A percentile compares a stretch with the other conserved stretches of the same genome.
Evolutionary conservation across 495 filamentous ascomycete species (phyloP).

Genomic region (Copromyces sp.): DNA sequence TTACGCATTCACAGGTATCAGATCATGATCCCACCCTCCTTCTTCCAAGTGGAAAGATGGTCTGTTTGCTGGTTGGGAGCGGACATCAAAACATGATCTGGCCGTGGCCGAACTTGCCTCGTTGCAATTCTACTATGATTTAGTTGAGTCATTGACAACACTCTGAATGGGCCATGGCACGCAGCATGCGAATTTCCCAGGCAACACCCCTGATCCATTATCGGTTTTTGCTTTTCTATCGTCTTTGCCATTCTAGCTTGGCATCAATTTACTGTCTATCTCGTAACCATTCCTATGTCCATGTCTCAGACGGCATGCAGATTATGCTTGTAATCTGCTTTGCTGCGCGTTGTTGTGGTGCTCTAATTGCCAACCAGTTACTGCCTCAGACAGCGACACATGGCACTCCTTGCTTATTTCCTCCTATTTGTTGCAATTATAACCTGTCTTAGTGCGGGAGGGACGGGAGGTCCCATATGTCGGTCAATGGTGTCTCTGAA

Average conservation of each 20-base stretch:
- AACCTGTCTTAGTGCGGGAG: not conserved
- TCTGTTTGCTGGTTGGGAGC: not conserved
- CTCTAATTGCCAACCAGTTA: not conserved
- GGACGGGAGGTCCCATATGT: not conserved
- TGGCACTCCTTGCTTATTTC: not conserved
- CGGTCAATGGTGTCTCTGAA: not conserved
- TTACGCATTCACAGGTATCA: not conserved
- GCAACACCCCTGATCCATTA: not conserved
- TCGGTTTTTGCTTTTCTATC: not conserved
- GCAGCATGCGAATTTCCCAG: not conserved
- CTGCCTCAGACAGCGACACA: not conserved
- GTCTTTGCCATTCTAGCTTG: not conserved
- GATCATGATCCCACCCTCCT: not conserved
- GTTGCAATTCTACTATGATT: not conserved
- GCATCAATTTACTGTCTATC: not conserved
- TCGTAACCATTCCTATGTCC: not conserved
- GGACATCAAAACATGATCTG: not conserved
- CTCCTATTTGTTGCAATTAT: not conserved
- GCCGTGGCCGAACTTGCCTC: not conserved
- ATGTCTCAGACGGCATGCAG: not conserved
- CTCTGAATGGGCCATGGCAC: not conserved
- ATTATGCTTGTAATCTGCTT: not conserved
- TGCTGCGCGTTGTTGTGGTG: not conserved
- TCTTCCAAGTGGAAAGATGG: not conserved
- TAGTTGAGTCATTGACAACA: not conserved